These are phyloP conservation scores for Epichloe baconii DNA, from an alignment of 2,329 filamentous ascomycete species.

Conservation along the genomic window DNA sequence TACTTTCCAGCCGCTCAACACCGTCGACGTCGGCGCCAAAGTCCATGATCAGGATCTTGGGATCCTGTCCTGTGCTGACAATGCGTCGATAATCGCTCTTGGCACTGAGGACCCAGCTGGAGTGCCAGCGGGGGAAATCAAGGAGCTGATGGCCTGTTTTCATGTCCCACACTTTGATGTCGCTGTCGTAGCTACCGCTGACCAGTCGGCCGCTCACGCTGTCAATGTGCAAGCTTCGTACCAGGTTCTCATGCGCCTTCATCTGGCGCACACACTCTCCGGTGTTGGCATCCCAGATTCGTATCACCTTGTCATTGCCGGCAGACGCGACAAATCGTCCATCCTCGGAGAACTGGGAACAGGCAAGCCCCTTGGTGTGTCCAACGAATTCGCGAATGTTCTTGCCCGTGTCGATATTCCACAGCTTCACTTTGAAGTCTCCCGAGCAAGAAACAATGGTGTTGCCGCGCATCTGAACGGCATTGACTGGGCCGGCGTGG, in stretches of 20 bases:
- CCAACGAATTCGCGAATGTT: constrained; percentile 83
- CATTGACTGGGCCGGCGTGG: constrained; percentile 87
- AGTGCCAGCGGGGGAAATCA: constrained; percentile 82
- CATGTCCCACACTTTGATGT: constrained; percentile 90
- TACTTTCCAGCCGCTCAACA: constrained; percentile 45
- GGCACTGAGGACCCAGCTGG: constrained; percentile 90
- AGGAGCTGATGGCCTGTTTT: constrained; percentile 64
- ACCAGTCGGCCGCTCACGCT: constrained; percentile 74
- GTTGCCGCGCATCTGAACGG: constrained; percentile 87
- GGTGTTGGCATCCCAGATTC: constrained; percentile 89
- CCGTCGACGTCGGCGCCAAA: constrained; percentile 56
- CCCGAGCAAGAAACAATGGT: constrained; percentile 87
- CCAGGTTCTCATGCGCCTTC: constrained; percentile 70
- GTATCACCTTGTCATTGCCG: constrained; percentile 89
- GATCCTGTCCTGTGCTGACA: constrained; percentile 88
- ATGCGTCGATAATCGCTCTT: constrained; percentile 94
- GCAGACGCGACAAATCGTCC: constrained; percentile 87
- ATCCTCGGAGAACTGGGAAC: constrained; percentile 91
- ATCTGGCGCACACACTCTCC: constrained; percentile 73
- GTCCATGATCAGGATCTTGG: constrained; percentile 85
- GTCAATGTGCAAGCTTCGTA: constrained; percentile 84
- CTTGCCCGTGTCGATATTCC: constrained; percentile 82
- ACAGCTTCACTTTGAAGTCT: constrained; percentile 85
- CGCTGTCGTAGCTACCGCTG: constrained; percentile 87
- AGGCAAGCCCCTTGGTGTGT: constrained; percentile 86